A percentile compares a stretch with the other conserved stretches of the same genome.
Conservation (phyloP, 768 basidiomycete species). For the Russula dissimulans region DNA sequence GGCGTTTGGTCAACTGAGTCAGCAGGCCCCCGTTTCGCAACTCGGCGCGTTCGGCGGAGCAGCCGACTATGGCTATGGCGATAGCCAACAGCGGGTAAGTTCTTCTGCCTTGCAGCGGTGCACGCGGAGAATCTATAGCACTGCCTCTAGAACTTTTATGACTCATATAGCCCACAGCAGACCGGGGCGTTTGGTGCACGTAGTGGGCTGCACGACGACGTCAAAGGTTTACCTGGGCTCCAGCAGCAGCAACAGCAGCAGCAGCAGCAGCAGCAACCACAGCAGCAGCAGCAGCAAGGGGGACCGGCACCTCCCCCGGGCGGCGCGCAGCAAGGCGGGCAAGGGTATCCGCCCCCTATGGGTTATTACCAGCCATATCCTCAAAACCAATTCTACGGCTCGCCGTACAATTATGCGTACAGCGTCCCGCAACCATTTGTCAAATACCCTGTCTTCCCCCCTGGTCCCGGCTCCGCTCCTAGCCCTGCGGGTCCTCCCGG, state of each 20-base stretch:
- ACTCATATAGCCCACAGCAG: conserved; percentile 48
- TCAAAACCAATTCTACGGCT: conserved; percentile 68
- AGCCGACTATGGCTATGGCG: conserved; percentile 60
- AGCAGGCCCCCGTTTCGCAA: conserved; percentile 42
- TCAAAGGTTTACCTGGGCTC: conserved; percentile 55
- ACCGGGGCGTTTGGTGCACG: conserved; percentile 57
- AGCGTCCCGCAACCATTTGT: conserved; percentile 58
- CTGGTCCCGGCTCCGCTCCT: conserved; percentile 55
- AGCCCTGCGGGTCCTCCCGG: conserved; percentile 62
- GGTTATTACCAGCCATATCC: conserved; percentile 60
- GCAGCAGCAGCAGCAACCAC: conserved; percentile 44
- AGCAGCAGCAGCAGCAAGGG: conserved; percentile 40
- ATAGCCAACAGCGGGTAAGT: conserved; percentile 53
- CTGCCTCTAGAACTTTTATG: conserved; percentile 57
- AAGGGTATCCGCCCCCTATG: conserved; percentile 51
- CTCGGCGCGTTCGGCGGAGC: conserved; percentile 43
- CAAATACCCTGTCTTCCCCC: conserved; percentile 68
- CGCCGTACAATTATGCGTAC: conserved; percentile 54
- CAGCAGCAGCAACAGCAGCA: conserved; percentile 47
- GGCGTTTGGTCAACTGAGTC: conserved; percentile 52
- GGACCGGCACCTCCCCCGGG: conserved; percentile 48
- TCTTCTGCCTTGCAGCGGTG: not conserved
- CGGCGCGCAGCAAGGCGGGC: conserved; percentile 55
- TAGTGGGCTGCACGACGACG: conserved; percentile 64
- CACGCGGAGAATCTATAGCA: conserved; percentile 18